Evolutionary conservation across 768 basidiomycete genomes (phyloP), one percentile per base, ranked within the genome.

Genomic region (Auriscalpium vulgare): DNA sequence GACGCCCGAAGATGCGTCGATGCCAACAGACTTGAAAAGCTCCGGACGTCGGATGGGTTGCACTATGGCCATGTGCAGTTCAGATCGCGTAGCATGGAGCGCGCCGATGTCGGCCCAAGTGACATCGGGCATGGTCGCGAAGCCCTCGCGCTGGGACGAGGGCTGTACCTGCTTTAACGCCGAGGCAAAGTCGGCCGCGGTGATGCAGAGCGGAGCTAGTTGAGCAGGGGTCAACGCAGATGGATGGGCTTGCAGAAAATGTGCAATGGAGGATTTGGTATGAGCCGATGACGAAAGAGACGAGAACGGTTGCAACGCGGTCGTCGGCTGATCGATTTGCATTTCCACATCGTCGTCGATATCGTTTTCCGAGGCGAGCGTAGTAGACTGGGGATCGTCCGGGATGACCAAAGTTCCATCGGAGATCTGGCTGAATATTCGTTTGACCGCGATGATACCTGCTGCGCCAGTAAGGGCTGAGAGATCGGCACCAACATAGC

Each of bases 21-120:
- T 93, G 7, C 97, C 97, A 1, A 97, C 88, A 10, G 80, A 80
- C 47, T 72, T 82, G 71, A 99, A 99, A 2, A 98, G 68, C 65
- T 93, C 92, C 0, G 97, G 95, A 36, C 90, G 75, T 50, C 82
- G 78, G 62, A 98, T 94, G 7, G 97, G 95, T 64, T 97, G 91
- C 3, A 99, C 95, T 62, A 99, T 91, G 13, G 93, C 90, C 94
- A 97, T 97, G 63, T 95, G 92, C 43, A 99, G 76, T 68, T 97
- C 95, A 56, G 95, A 91, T 14, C 97, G 77, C 3, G 85, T 88
- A 1, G 71, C 78, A 58, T 88, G 84, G n/a, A 98, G 76, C 2
- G 95, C 97, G 19, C 97, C 97, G 48, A 99, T 79, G 66, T 98
- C 94, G 1, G 85, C 76, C 95, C 97, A 99, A 0, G 89, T 88